Evolutionary conservation across 257 asterid genomes (phyloP).

Genomic region (Solanum etuberosum): DNA sequence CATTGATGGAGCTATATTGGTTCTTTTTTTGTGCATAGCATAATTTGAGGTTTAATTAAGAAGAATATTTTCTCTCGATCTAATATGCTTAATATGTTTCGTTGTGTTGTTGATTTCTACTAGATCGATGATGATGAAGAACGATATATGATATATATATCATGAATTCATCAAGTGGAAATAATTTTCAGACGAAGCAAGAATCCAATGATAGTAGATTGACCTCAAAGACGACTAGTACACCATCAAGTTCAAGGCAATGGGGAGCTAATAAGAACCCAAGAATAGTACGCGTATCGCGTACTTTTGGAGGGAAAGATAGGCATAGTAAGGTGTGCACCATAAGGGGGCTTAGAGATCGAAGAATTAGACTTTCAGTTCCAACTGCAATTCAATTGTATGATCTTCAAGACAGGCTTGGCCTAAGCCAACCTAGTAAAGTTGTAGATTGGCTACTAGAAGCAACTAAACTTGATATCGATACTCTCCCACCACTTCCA

Average conservation of each 20-base stretch:
- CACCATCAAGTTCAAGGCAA: constrained; percentile 29
- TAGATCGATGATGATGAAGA: constrained; percentile 24
- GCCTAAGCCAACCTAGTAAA: constrained; percentile 61
- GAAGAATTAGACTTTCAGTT: constrained; percentile 59
- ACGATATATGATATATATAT: neutral
- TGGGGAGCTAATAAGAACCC: constrained; percentile 59
- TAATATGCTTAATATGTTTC: neutral
- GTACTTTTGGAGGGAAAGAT: constrained; percentile 60
- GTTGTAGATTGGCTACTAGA: constrained; percentile 69
- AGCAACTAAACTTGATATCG: constrained; percentile 41
- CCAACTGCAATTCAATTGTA: constrained; percentile 65
- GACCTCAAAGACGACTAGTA: neutral
- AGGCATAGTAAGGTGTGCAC: constrained; percentile 78
- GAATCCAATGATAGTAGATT: constrained; percentile 19
- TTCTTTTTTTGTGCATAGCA: neutral
- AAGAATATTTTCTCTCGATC: neutral
- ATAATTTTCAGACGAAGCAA: constrained; percentile 20
- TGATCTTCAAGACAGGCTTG: constrained; percentile 66
- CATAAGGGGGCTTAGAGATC: constrained; percentile 47
- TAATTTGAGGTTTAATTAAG: neutral
- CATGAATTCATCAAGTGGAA: constrained; percentile 34
- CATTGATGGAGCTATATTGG: neutral
- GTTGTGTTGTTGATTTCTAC: neutral
- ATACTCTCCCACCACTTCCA: constrained; percentile 61
- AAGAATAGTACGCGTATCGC: constrained; percentile 59